Percentiles rank a stretch among this genome's conserved stretches.
Evolutionary conservation across 129 eudicot genomes (phyloP).

Genomic region (Chrysanthemum lavandulifolium): DNA sequence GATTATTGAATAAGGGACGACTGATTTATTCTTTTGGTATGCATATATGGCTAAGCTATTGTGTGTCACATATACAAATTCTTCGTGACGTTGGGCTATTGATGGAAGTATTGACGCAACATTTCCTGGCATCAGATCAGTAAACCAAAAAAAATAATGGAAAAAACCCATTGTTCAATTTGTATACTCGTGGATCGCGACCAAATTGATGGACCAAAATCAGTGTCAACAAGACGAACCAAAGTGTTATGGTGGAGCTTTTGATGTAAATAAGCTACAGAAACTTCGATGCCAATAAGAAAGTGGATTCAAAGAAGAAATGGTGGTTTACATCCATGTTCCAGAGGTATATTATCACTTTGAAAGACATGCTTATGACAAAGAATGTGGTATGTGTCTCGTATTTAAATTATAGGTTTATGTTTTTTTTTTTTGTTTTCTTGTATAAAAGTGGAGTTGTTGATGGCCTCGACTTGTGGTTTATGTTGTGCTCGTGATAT

Average conservation of each 20-base stretch:
- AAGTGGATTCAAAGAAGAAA: slow-evolving; percentile 66
- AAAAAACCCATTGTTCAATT: slow-evolving; percentile 63
- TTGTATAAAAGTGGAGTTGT: slow-evolving; percentile 14
- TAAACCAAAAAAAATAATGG: slow-evolving; percentile 42
- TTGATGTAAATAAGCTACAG: slow-evolving; percentile 91
- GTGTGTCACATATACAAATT: background rate
- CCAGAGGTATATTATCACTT: slow-evolving; percentile 69
- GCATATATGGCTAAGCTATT: no score
- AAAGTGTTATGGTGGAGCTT: slow-evolving; percentile 52
- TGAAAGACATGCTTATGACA: slow-evolving; percentile 93
- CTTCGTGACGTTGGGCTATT: slow-evolving; percentile 32
- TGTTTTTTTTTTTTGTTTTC: background rate
- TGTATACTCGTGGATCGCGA: slow-evolving; percentile 62
- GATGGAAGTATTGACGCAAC: slow-evolving; percentile 46
- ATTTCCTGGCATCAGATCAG: slow-evolving; percentile 38
- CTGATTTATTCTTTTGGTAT: no score
- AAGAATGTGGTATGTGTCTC: slow-evolving; percentile 85
- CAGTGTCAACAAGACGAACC: slow-evolving; percentile 13
- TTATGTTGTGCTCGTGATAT: slow-evolving; percentile 15
- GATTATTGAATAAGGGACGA: no score
- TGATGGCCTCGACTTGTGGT: slow-evolving; percentile 10
- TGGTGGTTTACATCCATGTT: slow-evolving; percentile 97
- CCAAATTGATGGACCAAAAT: slow-evolving; percentile 18
- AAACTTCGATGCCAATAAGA: slow-evolving; percentile 50
- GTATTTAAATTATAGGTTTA: background rate